Base-by-base conservation (phyloP, 2,329 filamentous ascomycete genomes). In the Aspergillus pseudoterreus region DNA sequence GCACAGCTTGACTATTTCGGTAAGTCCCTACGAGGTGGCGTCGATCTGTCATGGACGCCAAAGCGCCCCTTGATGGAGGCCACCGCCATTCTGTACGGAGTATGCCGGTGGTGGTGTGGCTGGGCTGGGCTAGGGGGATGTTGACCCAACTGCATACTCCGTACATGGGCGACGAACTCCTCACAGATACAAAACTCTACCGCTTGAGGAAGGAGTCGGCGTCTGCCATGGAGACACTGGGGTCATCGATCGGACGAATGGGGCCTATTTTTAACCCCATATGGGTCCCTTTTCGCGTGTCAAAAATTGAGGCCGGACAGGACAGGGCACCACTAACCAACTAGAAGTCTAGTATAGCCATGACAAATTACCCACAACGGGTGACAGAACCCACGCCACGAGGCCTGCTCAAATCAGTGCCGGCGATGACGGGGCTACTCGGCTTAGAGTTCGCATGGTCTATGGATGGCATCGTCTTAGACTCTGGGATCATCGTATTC, bases 361-460 rank as follows among this genome's bases (percentile, higher is more conserved):
- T 53, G 50, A 50, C 53, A 55, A 55, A 55, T 55, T 47, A 53
- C 24, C 35, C 46, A 17, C 17, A 30, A 32, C 32, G 50, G 27
- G 44, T 49, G 45, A 27, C 27, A 48, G 35, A 17, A 35, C 32
- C 41, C 24, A 35, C 38, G 53, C 54, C 54, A 57, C 52, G 54
- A 57, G 54, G 49, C 30, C 27, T 30, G 30, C 32, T 51, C 47
- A 42, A 11, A 33, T 53, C 47, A 53, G 53, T 22, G 39, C 15
- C 19, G 19, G 39, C 4, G 14, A 21, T 43, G 48, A 35, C 54
- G 51, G 51, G 32, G 32, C 45, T 51, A 17, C 45, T 56, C 51
- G 54, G 47, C 19, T 49, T 12, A 45, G 15, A 42, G 41, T 38
- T 36, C 21, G 12, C 10, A 39, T 44, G 38, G 8, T 21, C 35